Percentiles rank a stretch among this genome's conserved stretches.
These are phyloP conservation scores for Septoria petroselini DNA, from an alignment of 2,329 filamentous ascomycete genomes.

Conservation along the genomic window DNA sequence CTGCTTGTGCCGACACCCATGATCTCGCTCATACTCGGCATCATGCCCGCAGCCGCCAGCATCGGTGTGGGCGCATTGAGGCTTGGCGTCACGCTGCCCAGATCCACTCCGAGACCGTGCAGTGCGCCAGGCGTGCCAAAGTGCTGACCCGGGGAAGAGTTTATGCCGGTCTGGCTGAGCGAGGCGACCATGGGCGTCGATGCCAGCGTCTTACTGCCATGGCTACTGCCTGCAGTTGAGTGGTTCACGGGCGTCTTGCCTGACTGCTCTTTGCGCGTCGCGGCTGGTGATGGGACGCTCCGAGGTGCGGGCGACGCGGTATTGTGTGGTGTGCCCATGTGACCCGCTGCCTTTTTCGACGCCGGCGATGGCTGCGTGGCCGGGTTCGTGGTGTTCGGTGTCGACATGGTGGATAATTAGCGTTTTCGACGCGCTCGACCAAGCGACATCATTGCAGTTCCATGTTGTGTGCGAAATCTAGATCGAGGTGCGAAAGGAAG, in stretches of 20 bases:
- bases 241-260: conserved; percentile 41
- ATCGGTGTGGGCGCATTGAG: conserved; percentile 37
- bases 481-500: background rate
- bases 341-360: conserved; percentile 32
- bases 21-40: conserved; percentile 43
- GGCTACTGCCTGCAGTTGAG: conserved; percentile 30
- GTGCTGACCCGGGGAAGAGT: conserved; percentile 28
- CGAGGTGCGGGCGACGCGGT: conserved; percentile 42
- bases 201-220: conserved; percentile 34
- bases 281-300: conserved; percentile 31
- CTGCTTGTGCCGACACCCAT: conserved; percentile 41
- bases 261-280: conserved; percentile 33
- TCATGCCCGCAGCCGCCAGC: conserved; percentile 43
- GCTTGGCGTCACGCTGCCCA: conserved; percentile 41
- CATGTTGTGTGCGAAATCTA: conserved; percentile 11
- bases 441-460: conserved; percentile 1
- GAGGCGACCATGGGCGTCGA: conserved; percentile 36
- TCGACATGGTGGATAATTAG: conserved; percentile 26
- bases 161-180: conserved; percentile 33
- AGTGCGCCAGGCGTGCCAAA: conserved; percentile 32
- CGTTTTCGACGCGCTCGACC: conserved; percentile 4
- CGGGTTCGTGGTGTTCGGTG: conserved; percentile 27
- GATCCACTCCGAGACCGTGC: conserved; percentile 32
- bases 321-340: conserved; percentile 40
- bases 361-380: conserved; percentile 28